These are phyloP conservation scores for Aspergillus calidoustus DNA, from an alignment of 2,329 filamentous ascomycete species.

Conservation along the genomic window DNA sequence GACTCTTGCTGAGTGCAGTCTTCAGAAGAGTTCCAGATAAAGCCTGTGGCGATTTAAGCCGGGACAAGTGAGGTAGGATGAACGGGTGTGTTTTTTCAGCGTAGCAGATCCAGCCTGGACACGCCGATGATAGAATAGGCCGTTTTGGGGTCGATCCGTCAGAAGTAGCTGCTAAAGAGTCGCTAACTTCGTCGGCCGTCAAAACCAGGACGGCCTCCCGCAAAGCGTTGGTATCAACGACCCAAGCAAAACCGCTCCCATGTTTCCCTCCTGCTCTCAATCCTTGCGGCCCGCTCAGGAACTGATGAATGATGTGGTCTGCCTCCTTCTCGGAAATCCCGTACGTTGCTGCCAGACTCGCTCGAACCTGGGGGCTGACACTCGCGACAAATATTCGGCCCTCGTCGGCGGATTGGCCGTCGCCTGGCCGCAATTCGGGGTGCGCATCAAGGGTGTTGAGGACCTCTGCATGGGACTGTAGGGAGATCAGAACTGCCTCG, in stretches of 20 bases:
- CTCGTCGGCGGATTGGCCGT: slow-evolving; percentile 39
- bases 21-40: slow-evolving; percentile 89
- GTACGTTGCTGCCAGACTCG: slow-evolving; percentile 84
- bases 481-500: slow-evolving; percentile 91
- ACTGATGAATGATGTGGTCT: slow-evolving; percentile 78
- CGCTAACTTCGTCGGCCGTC: slow-evolving; percentile 71
- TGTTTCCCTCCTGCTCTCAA: slow-evolving; percentile 71
- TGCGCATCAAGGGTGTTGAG: slow-evolving; percentile 75
- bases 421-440: slow-evolving; percentile 46
- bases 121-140: slow-evolving; percentile 76
- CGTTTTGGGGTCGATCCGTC: slow-evolving; percentile 35
- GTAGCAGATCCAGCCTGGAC: slow-evolving; percentile 98
- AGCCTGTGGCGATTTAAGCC: slow-evolving; percentile 91
- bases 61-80: slow-evolving; percentile 86
- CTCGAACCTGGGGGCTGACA: slow-evolving; percentile 87
- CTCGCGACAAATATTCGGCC: slow-evolving; percentile 86
- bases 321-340: slow-evolving; percentile 74
- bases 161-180: slow-evolving; percentile 33
- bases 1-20: slow-evolving; percentile 73
- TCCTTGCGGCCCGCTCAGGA: slow-evolving; percentile 73
- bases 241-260: slow-evolving; percentile 81
- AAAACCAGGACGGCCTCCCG: slow-evolving; percentile 83
- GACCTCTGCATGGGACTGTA: slow-evolving; percentile 94
- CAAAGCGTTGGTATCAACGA: slow-evolving; percentile 85
- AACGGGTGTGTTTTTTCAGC: slow-evolving; percentile 97